A percentile compares a stretch with the other conserved stretches of the same genome.
These are phyloP conservation scores for Trichothecium sympodiale DNA, from an alignment of 2,329 filamentous ascomycete genomes.

Conservation along the genomic window DNA sequence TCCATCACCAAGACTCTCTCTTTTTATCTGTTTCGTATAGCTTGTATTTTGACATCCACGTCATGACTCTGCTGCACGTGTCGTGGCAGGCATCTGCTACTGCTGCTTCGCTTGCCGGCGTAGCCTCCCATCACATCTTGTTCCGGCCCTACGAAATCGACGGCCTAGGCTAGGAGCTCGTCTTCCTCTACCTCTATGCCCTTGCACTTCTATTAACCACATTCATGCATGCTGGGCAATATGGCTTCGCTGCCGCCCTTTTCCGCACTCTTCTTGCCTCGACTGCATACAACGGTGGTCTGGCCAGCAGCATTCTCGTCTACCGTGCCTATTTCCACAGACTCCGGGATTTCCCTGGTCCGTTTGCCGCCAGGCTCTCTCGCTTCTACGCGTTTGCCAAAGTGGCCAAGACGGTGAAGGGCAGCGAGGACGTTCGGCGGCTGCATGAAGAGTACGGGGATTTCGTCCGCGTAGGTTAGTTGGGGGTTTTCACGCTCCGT, in stretches of 20 bases:
- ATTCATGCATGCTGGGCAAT: not conserved
- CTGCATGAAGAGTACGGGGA: slow-evolving; percentile 17
- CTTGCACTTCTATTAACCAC: not conserved
- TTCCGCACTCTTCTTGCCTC: slow-evolving; percentile 1
- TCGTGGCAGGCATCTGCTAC: not conserved
- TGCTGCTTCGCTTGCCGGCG: not conserved
- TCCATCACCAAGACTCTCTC: too few relatives aligned
- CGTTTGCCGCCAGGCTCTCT: slow-evolving; percentile 9
- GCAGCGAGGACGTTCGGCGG: slow-evolving; percentile 14
- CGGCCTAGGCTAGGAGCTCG: slow-evolving; percentile 1
- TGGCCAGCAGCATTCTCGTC: slow-evolving; percentile 7
- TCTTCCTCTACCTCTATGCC: not conserved
- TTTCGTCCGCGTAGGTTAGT: slow-evolving; percentile 18
- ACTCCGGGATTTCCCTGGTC: slow-evolving; percentile 9
- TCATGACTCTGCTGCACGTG: not conserved
- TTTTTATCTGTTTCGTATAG: too few relatives aligned
- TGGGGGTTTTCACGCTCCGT: too few relatives aligned
- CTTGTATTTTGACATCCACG: too few relatives aligned
- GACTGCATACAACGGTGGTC: slow-evolving; percentile 1
- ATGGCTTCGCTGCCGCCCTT: not conserved
- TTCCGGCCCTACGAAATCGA: slow-evolving; percentile 4
- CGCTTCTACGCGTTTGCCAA: slow-evolving; percentile 13
- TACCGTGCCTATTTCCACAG: slow-evolving; percentile 11
- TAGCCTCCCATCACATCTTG: slow-evolving; percentile 2
- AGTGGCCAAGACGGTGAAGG: slow-evolving; percentile 10